Conservation (phyloP, 345 rosid genomes). For the Lenwebbia sp. region DNA sequence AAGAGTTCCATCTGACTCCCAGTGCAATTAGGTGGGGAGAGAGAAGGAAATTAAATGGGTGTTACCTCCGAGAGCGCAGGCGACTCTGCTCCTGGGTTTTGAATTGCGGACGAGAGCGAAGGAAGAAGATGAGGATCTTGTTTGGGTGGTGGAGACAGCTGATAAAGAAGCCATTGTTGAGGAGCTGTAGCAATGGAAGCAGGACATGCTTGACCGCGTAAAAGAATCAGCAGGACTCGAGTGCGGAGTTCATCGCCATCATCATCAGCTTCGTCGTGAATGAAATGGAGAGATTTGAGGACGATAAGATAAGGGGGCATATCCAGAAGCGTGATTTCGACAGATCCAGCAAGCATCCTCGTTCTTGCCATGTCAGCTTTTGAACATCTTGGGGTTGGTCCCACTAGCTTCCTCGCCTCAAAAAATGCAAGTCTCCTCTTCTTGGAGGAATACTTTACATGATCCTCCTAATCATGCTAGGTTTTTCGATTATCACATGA, state of each 20-base stretch:
- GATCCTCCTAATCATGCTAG: background rate
- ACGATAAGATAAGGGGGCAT: conserved; percentile 16
- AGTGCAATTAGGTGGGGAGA: background rate
- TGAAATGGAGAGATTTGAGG: background rate
- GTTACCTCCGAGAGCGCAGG: conserved; percentile 62
- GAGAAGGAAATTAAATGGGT: background rate
- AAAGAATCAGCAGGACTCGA: background rate
- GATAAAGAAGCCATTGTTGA: conserved; percentile 37
- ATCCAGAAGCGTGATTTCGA: background rate
- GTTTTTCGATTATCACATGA: fast-evolving
- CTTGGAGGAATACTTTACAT: background rate
- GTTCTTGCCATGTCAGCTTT: background rate
- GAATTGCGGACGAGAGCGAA: conserved; percentile 5
- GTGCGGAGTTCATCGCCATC: background rate
- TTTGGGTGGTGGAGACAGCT: conserved; percentile 22
- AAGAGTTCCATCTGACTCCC: background rate
- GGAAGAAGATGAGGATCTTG: conserved; percentile 7
- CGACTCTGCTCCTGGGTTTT: conserved; percentile 29
- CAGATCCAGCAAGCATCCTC: background rate
- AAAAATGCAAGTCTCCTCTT: background rate
- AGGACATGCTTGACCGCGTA: conserved; percentile 23
- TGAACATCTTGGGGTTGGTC: background rate
- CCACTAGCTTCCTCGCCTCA: background rate
- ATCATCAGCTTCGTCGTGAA: background rate
- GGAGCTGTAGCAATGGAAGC: conserved; percentile 13